Conservation (phyloP, 2,329 filamentous ascomycete genomes). For the Dendrostoma leiphaemia region DNA sequence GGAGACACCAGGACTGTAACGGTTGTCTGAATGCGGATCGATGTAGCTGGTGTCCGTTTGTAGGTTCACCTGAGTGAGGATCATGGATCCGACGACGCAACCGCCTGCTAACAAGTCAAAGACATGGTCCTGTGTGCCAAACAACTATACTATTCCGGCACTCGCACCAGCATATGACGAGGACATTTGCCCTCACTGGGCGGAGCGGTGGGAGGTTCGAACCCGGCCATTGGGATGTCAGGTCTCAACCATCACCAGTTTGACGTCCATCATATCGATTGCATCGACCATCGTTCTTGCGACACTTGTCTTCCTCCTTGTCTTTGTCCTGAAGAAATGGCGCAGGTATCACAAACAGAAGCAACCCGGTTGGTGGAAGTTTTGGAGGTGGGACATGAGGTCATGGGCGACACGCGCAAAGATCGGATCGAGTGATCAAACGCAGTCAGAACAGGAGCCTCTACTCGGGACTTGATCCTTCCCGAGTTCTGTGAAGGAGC, state of each 20-base stretch:
- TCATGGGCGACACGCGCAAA: not conserved
- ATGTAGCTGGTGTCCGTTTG: conserved; percentile 55
- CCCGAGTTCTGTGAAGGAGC: too few relatives aligned
- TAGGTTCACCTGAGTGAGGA: conserved; percentile 24
- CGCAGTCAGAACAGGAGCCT: conserved; percentile 19
- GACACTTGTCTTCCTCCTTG: conserved; percentile 22
- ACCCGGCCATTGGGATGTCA: conserved; percentile 38
- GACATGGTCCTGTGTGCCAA: conserved; percentile 56
- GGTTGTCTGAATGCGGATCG: conserved; percentile 41
- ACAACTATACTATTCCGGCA: conserved; percentile 41
- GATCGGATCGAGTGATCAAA: not conserved
- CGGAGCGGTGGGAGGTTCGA: conserved; percentile 43
- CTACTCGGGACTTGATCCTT: conserved; percentile 20
- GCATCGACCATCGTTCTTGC: conserved; percentile 29
- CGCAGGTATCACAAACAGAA: conserved; percentile 15
- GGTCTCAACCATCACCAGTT: conserved; percentile 39
- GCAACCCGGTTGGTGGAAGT: conserved; percentile 22
- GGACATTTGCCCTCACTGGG: conserved; percentile 51
- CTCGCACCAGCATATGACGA: conserved; percentile 50
- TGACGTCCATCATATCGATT: conserved; percentile 34
- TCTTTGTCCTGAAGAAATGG: conserved; percentile 15
- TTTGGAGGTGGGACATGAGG: conserved; percentile 17
- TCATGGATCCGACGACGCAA: conserved; percentile 3
- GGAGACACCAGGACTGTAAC: conserved; percentile 47
- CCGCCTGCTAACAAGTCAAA: conserved; percentile 23